Evolutionary conservation across 306 rosid genomes (phyloP), one percentile per base, ranked within the genome.

Genomic region (Vicia villosa): DNA sequence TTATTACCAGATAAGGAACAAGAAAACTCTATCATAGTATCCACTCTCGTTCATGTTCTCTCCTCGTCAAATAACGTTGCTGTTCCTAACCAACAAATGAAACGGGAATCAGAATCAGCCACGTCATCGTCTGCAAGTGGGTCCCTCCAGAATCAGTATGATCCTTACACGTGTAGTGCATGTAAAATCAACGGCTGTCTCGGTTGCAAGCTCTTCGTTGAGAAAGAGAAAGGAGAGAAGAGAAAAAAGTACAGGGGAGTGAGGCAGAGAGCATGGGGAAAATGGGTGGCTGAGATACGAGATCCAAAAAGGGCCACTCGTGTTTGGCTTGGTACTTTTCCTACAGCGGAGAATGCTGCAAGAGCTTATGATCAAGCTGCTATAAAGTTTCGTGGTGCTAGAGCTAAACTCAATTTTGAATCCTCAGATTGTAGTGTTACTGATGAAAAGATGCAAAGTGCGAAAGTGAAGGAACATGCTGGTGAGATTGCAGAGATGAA

Each of bases 261-360:
- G 68, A 69, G 90, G 54, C 85, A 77, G 76, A 83, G 88, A 74
- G 86, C 86, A 1, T 79, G 88, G 88, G 90, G 94, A 13, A 88
- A 85, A 41, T 88, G 90, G 90, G 90, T 85, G 7, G 86, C 87
- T 0, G 94, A 85, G 81, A 88, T 83, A 19, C 49, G 87, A 17
- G 88, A 85, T 63, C 94, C 91, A 0, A 19, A 37, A 10, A 43
- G 71, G 3, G 83, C 86, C 0, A 34, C 58, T 0, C 74, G 87
- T 10, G 86, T 86, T 16, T 88, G 91, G 95, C 80, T 85, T 0
- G 84, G 90, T 21, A 85, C 93, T 0, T 87, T 87, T 56, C 68
- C 74, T 51, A 83, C 86, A 1, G 72, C 72, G 0, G 85, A 85
- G 82, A n/a, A 74, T 30, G 92, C 88, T 4, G 92, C 89, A 3